Evolutionary conservation across 2,329 filamentous ascomycete genomes (phyloP).

Genomic region (Helminthosporium solani): DNA sequence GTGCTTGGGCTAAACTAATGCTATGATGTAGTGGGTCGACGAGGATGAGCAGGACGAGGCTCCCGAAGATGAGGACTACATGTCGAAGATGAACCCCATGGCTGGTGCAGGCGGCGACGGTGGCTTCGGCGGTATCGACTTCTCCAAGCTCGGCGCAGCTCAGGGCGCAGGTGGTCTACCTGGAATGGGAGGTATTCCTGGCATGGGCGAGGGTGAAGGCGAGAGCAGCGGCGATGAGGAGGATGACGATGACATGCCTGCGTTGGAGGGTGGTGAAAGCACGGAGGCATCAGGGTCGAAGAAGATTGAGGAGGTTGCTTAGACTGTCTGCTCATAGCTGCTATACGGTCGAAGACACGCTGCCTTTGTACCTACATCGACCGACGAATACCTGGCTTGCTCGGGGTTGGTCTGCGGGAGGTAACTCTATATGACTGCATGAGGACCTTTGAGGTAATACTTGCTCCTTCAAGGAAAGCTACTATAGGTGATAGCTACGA

Average conservation of each 20-base stretch:
- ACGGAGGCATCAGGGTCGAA: conserved; percentile 31
- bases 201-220: conserved; percentile 44
- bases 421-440: conserved; percentile 1
- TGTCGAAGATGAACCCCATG: conserved; percentile 57
- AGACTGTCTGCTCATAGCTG: conserved; percentile 5
- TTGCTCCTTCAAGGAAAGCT: conserved; percentile 5
- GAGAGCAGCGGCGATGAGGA: conserved; percentile 66
- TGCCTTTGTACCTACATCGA: neutral
- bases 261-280: conserved; percentile 51
- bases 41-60: conserved; percentile 97
- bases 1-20: conserved; percentile 22
- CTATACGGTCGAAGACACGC: neutral
- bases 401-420: conserved; percentile 1
- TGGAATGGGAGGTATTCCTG: conserved; percentile 35
- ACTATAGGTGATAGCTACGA: conserved; percentile 16
- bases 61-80: conserved; percentile 71
- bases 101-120: conserved; percentile 54
- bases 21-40: conserved; percentile 77
- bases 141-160: conserved; percentile 73
- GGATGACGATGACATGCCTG: conserved; percentile 79
- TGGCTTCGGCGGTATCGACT: conserved; percentile 86
- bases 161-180: conserved; percentile 50
- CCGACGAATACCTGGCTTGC: conserved; percentile 3
- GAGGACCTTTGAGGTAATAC: neutral
- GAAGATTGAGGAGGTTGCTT: conserved; percentile 52